Base-by-base conservation (phyloP, 306 rosid genomes). In the Casuarina cunninghamiana region DNA sequence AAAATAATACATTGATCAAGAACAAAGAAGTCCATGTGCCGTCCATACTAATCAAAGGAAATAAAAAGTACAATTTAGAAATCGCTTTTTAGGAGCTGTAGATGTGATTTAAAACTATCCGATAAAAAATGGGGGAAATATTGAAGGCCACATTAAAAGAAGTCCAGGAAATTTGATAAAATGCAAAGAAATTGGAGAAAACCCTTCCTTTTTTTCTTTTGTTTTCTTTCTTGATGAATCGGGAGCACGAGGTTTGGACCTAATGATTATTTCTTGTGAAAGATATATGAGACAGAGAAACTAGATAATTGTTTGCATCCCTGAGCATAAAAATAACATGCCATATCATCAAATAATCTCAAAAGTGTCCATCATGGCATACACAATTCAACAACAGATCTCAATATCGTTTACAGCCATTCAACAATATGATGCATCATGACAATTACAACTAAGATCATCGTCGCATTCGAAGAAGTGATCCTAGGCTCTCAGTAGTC, bases 31-130 rank as follows among this genome's bases (percentile, higher is more conserved):
- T 55, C 71, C 54, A 75, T 63, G 50, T 16, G 66, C 39, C 51
- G 58, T 26, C 42, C 61, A 37, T 42, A 75, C 74, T 44, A 51
- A 61, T 66, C 58, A 19, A 79, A 71, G 8, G 37, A 57, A 57
- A 55, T 19, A 6, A 19, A n/a, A 57, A 57, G 0, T n/a, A 1
- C 9, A 16, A 17, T 53, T 53, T 53, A 67, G 13, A 10, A 62
- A 53, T 75, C 10, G 50, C 1, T 2, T 46, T 46, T 46, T 46
- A 8, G 50, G 50, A 46, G 50, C 10, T 46, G 50, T 46, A 46
- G 50, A 46, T 8, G 10, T 8, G 2, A 46, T 46, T 46, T 46
- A 6, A 46, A 46, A 46, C 50, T 1, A 44, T 60, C 42, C 8
- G 32, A 38, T 3, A 57, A 17, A 6, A 46, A 16, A 2, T 42